These are phyloP conservation scores for Ustilago trichophora DNA, from an alignment of 1,284 basidiomycete species.

Conservation along the genomic window DNA sequence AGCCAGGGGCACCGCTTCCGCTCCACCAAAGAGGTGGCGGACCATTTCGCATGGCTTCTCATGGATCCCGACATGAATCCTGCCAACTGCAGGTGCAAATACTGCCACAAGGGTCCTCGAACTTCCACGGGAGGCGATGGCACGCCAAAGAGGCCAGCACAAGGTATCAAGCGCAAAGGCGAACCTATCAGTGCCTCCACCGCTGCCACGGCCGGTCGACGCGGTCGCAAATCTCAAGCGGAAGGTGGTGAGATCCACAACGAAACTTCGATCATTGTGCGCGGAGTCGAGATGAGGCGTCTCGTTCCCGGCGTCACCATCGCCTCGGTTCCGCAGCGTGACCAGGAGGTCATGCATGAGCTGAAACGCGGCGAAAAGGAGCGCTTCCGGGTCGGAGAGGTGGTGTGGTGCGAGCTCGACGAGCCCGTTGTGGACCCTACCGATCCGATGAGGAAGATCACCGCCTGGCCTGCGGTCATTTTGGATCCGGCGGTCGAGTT, in stretches of 20 bases:
- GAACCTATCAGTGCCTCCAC: constrained; percentile 20
- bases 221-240: constrained; percentile 3
- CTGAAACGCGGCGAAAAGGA: constrained; percentile 38
- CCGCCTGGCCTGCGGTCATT: constrained; percentile 40
- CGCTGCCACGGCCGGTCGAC: constrained; percentile 10
- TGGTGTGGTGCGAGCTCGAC: constrained; percentile 41
- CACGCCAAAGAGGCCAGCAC: constrained; percentile 13
- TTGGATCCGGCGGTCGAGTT: constrained; percentile 22
- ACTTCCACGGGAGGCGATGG: constrained; percentile 5
- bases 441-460: constrained; percentile 12
- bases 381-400: constrained; percentile 46
- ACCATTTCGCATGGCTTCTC: constrained; percentile 49
- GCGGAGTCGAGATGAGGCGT: constrained; percentile 31
- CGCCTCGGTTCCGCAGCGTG: constrained; percentile 37
- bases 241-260: background rate
- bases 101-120: constrained; percentile 39
- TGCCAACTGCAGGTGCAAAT: constrained; percentile 48
- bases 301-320: constrained; percentile 37
- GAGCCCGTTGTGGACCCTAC: constrained; percentile 32
- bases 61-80: constrained; percentile 32
- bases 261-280: constrained; percentile 24
- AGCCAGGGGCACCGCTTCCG: constrained; percentile 44
- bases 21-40: constrained; percentile 38
- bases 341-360: constrained; percentile 36
- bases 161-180: constrained; percentile 22